Evolutionary conservation across 306 rosid species (phyloP).

Genomic region (Abrus precatorius): DNA sequence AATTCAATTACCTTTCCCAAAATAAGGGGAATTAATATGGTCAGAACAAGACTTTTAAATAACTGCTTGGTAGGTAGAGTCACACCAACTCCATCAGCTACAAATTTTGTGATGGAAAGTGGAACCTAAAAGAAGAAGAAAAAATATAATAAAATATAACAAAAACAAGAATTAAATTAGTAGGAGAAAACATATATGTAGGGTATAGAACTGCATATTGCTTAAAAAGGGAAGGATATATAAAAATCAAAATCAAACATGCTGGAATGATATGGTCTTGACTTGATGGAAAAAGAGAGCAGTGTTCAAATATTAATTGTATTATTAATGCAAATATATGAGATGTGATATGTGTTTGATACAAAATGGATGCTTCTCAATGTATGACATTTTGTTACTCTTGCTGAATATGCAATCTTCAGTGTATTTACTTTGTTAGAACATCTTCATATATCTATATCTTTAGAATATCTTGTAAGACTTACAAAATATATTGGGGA

Average conservation of each 20-base stretch:
- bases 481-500: no score
- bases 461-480: no score
- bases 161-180: constrained; percentile 25
- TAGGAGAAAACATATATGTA: constrained; percentile 36
- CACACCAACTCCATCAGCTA: constrained; percentile 90
- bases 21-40: constrained; percentile 79
- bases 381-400: neutral
- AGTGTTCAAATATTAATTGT: constrained; percentile 1
- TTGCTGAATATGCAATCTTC: neutral
- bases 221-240: neutral
- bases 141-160: constrained; percentile 45
- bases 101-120: constrained; percentile 78
- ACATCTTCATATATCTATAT: neutral
- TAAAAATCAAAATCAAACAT: constrained; percentile 26
- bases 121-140: constrained; percentile 70
- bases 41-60: constrained; percentile 76
- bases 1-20: constrained; percentile 80
- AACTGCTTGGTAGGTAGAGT: constrained; percentile 84
- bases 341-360: constrained; percentile 5
- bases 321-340: constrained; percentile 27
- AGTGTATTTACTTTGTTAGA: neutral
- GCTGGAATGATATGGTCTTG: constrained; percentile 14
- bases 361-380: neutral
- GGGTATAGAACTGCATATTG: neutral
- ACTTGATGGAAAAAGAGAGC: constrained; percentile 13